These are phyloP conservation scores for Hansfordia pulvinata DNA, from an alignment of 2,329 filamentous ascomycete species.

Conservation along the genomic window DNA sequence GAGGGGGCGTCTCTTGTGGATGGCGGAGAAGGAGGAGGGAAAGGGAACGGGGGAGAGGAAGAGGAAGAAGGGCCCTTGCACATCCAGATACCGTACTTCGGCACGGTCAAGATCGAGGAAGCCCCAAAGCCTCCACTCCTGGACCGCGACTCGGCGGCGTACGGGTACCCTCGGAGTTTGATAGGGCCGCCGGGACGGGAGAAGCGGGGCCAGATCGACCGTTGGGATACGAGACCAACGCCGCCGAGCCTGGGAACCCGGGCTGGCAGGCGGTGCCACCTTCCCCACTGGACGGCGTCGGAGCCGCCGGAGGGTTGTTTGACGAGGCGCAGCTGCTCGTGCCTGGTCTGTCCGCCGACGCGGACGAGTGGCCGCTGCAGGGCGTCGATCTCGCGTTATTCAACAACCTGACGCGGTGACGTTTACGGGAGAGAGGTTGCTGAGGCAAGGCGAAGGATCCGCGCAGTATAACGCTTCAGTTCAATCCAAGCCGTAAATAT, in stretches of 20 bases:
- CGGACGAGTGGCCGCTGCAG: slow-evolving; percentile 12
- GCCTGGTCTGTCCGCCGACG: slow-evolving; percentile 4
- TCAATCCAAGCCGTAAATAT: too few species aligned
- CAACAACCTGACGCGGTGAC: slow-evolving; percentile 6
- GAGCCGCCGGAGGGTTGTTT: too few species aligned
- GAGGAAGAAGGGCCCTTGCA: slow-evolving; percentile 11
- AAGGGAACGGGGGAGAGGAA: slow-evolving; percentile 8
- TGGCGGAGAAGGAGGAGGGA: slow-evolving; percentile 9
- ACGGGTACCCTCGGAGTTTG: background rate
- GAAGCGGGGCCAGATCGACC: background rate
- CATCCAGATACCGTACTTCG: slow-evolving; percentile 28
- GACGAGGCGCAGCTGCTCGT: background rate
- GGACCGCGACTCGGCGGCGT: background rate
- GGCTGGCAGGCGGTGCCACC: slow-evolving; percentile 7
- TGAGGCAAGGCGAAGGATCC: too few species aligned
- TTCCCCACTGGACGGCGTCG: too few species aligned
- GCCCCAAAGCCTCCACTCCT: slow-evolving; percentile 2
- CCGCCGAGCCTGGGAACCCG: slow-evolving; percentile 3
- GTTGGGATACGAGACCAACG: slow-evolving; percentile 5
- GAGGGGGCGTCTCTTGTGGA: slow-evolving; percentile 5
- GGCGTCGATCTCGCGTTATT: slow-evolving; percentile 18
- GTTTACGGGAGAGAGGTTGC: background rate
- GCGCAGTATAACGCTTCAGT: too few species aligned
- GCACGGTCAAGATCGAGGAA: slow-evolving; percentile 21
- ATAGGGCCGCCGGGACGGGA: background rate